Conservation (phyloP, 129 eudicot species). For the Flaveria robusta region DNA sequence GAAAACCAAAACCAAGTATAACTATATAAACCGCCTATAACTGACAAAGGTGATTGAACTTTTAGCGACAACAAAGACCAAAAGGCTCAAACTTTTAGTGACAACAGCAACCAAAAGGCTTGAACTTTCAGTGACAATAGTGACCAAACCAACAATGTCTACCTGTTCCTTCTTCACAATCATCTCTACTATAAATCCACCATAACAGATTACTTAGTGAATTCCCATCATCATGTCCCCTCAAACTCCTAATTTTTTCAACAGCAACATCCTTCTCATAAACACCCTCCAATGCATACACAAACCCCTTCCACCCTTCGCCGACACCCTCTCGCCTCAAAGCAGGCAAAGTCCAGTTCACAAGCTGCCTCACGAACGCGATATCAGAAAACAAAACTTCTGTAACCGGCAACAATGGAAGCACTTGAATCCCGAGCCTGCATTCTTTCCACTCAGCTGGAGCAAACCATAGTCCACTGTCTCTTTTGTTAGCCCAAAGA, state of each 20-base stretch:
- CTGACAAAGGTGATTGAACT: no score
- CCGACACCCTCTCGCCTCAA: conserved; percentile 76
- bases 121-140: conserved; percentile 50
- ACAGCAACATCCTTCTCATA: conserved; percentile 65
- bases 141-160: conserved; percentile 64
- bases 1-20: no score
- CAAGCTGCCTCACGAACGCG: conserved; percentile 57
- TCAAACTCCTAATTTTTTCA: conserved; percentile 53
- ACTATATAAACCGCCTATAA: no score
- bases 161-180: conserved; percentile 45
- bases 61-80: not conserved
- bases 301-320: conserved; percentile 96
- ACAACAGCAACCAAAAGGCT: not conserved
- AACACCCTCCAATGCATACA: conserved; percentile 78
- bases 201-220: conserved; percentile 75
- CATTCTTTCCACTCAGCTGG: conserved; percentile 80
- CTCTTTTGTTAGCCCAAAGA: conserved; percentile 82
- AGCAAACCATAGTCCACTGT: conserved; percentile 97
- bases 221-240: conserved; percentile 82
- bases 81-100: no score
- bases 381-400: conserved; percentile 73
- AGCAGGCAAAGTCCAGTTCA: conserved; percentile 74
- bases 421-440: conserved; percentile 76
- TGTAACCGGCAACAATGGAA: conserved; percentile 73
- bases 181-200: conserved; percentile 86